Evolutionary conservation across 768 basidiomycete species (phyloP).

Genomic region (button mushroom (Agaricus bisporus)): DNA sequence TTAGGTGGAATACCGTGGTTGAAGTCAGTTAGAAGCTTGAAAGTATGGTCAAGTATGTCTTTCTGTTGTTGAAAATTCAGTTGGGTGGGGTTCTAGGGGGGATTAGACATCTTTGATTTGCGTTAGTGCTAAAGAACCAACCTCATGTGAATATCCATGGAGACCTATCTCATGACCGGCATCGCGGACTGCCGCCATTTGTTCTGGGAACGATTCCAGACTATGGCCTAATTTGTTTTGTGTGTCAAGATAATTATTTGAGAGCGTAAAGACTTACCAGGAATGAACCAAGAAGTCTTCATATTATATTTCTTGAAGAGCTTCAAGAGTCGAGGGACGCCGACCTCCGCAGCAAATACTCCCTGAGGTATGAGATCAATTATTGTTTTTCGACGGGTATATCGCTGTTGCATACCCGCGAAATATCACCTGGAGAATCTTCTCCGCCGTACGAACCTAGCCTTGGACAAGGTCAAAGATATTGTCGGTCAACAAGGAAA

Average conservation of each 20-base stretch:
- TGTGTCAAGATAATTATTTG: neutral
- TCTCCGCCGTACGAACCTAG: constrained; percentile 74
- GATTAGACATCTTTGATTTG: neutral
- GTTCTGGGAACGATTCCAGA: constrained; percentile 66
- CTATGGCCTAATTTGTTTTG: constrained; percentile 47
- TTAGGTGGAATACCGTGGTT: constrained; percentile 54
- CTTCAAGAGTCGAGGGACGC: constrained; percentile 60
- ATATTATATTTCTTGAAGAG: constrained; percentile 66
- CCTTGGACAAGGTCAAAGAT: constrained; percentile 27
- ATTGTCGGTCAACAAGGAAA: neutral
- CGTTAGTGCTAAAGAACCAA: constrained; percentile 10
- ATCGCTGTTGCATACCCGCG: constrained; percentile 32
- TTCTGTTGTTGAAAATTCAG: constrained; percentile 64
- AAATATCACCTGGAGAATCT: constrained; percentile 64
- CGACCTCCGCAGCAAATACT: constrained; percentile 74
- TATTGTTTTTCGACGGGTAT: neutral
- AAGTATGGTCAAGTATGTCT: constrained; percentile 63
- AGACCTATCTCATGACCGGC: constrained; percentile 65
- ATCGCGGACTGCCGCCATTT: constrained; percentile 66
- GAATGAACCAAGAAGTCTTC: constrained; percentile 71
- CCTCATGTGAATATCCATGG: constrained; percentile 71
- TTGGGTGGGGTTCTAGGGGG: constrained; percentile 46
- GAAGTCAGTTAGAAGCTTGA: constrained; percentile 59
- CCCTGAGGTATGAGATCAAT: constrained; percentile 28
- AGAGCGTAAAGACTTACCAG: constrained; percentile 31